phyloP scores from a whole-genome alignment of 2,329 filamentous ascomycete genomes.

The Elsinoe necatrix region DNA sequence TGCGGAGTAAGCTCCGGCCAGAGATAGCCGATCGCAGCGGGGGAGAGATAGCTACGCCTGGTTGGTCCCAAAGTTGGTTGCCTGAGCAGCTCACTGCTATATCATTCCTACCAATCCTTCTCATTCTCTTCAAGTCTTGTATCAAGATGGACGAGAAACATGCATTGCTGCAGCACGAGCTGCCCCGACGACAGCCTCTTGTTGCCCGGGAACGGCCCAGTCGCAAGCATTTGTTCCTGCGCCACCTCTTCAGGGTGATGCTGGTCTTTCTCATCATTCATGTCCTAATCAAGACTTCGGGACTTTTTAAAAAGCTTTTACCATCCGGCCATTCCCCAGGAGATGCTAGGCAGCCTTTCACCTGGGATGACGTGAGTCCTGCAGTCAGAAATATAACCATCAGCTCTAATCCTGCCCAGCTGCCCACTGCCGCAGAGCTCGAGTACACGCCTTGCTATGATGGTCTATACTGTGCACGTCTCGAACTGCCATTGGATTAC shows the following conservation, averaged over 20 bases:
- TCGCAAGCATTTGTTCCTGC: neutral
- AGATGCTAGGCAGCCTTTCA: neutral
- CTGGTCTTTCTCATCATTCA: neutral
- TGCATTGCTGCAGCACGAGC: neutral
- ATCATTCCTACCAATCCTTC: neutral
- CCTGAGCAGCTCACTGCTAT: neutral
- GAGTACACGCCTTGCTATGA: constrained; percentile 33
- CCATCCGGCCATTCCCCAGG: neutral
- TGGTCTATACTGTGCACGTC: constrained; percentile 41
- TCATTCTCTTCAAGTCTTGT: neutral
- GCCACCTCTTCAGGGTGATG: neutral
- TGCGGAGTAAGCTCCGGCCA: neutral
- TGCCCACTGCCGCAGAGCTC: constrained; percentile 1
- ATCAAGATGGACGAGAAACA: constrained; percentile 5
- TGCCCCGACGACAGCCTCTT: neutral
- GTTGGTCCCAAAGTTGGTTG: constrained; percentile 1
- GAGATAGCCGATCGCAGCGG: constrained; percentile 8
- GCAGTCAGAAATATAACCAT: neutral
- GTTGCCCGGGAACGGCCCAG: neutral
- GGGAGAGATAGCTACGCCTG: neutral
- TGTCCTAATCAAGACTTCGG: neutral
- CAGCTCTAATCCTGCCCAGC: neutral
- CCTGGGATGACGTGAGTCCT: neutral
- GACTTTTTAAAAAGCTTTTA: neutral
- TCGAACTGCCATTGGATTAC: constrained; percentile 41